Evolutionary conservation across 805 yeast genomes (phyloP).

Genomic region (Pichia cabralensis): DNA sequence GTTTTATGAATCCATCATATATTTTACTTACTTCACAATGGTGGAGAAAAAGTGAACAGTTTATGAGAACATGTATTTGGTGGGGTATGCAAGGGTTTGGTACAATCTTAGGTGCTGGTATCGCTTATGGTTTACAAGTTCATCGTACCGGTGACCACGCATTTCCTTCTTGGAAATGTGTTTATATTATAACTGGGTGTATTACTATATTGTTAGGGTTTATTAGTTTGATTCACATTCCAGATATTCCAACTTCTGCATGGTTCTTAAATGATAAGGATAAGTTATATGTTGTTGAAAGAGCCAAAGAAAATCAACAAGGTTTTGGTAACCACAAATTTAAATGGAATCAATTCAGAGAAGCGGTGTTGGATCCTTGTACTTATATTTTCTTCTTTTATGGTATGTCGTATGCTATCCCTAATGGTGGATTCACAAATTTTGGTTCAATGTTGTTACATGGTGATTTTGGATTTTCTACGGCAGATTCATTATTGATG

Average conservation of each 20-base stretch:
- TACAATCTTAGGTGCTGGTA: conserved; percentile 37
- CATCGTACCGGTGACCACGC: conserved; percentile 1
- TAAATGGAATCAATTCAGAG: conserved; percentile 46
- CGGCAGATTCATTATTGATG: conserved; percentile 9
- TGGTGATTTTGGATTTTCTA: conserved; percentile 11
- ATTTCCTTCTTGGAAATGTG: conserved; percentile 49
- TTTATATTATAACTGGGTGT: conserved; percentile 51
- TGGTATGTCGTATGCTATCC: conserved; percentile 36
- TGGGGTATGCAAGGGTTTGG: conserved; percentile 33
- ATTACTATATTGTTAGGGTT: conserved; percentile 45
- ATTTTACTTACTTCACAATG: conserved; percentile 25
- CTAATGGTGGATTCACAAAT: conserved; percentile 50
- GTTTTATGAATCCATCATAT: conserved; percentile 23
- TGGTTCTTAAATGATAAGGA: conserved; percentile 29
- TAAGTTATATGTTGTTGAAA: conserved; percentile 23
- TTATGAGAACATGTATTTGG: conserved; percentile 19
- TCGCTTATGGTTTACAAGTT: conserved; percentile 39
- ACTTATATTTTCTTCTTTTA: conserved; percentile 41
- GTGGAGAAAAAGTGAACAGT: conserved; percentile 22
- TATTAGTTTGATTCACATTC: conserved; percentile 32
- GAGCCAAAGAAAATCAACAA: conserved; percentile 26
- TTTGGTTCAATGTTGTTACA: conserved; percentile 32
- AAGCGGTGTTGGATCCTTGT: conserved; percentile 42
- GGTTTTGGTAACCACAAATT: conserved; percentile 25
- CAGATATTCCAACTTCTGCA: conserved; percentile 26